Conservation (phyloP, 2,329 filamentous ascomycete species). For the Iodosphaeria phyllophila region DNA sequence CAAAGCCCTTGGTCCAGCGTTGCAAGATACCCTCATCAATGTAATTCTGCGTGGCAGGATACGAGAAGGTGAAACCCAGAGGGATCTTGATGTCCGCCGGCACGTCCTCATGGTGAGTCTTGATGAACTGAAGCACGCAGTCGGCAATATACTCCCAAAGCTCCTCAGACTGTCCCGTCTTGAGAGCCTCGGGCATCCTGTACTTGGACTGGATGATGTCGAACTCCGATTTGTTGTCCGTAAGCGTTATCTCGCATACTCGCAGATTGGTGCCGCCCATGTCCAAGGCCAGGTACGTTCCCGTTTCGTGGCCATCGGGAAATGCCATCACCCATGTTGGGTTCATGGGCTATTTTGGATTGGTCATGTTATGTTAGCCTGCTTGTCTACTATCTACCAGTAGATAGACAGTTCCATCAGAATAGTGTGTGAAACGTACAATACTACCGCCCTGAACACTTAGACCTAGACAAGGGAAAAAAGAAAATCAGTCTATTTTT, state of each 20-base stretch:
- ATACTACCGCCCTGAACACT: slow-evolving; percentile 82
- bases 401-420: too few relatives aligned
- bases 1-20: slow-evolving; percentile 95
- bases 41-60: slow-evolving; percentile 82
- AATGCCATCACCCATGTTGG: slow-evolving; percentile 89
- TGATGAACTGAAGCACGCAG: slow-evolving; percentile 77
- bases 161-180: slow-evolving; percentile 66
- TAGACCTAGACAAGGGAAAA: slow-evolving; percentile 40
- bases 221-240: slow-evolving; percentile 74
- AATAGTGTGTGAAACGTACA: slow-evolving; percentile 45
- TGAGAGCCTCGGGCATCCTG: slow-evolving; percentile 82
- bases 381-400: too few relatives aligned
- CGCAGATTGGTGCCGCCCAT: slow-evolving; percentile 94
- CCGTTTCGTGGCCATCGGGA: slow-evolving; percentile 72
- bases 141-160: slow-evolving; percentile 93
- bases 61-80: slow-evolving; percentile 91
- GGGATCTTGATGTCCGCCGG: slow-evolving; percentile 41
- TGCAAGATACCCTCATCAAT: slow-evolving; percentile 86
- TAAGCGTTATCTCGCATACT: slow-evolving; percentile 82
- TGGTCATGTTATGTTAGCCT: too few relatives aligned
- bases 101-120: slow-evolving; percentile 59
- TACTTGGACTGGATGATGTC: slow-evolving; percentile 95
- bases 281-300: slow-evolving; percentile 76
- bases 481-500: slow-evolving; percentile 4
- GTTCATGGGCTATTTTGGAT: slow-evolving; percentile 90